Evolutionary conservation across 176 grass and related monocot genomes (phyloP).

Genomic region (Melocanna baccifera): DNA sequence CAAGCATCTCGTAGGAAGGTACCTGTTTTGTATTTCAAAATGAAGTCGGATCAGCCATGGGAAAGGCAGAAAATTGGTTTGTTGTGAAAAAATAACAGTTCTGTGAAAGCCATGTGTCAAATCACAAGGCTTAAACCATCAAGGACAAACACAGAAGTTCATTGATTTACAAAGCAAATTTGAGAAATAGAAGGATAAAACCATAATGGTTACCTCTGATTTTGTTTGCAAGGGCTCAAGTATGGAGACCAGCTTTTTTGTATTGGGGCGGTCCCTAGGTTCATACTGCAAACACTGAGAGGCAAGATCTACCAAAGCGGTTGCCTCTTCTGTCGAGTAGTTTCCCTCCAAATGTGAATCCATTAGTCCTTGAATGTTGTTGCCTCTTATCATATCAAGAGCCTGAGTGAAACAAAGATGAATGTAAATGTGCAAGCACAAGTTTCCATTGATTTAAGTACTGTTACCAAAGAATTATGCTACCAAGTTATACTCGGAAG

Average conservation of each 20-base stretch:
- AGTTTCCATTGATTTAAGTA: not conserved
- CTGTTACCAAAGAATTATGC: not conserved
- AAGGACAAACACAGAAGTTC: not conserved
- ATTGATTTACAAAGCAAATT: not conserved
- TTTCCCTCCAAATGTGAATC: constrained; percentile 98
- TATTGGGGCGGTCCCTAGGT: constrained; percentile 86
- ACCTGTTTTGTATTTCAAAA: constrained; percentile 46
- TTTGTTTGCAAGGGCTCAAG: constrained; percentile 79
- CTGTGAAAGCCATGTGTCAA: not conserved
- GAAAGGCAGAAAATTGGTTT: not conserved
- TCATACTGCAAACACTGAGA: constrained; percentile 90
- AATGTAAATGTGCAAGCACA: constrained; percentile 5
- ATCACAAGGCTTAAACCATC: not conserved
- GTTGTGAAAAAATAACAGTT: not conserved
- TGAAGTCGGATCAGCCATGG: constrained; percentile 10
- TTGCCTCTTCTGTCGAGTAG: constrained; percentile 85
- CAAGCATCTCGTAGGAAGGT: constrained; percentile 85
- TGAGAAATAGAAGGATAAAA: constrained; percentile 7
- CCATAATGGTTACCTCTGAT: constrained; percentile 54
- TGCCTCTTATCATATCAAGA: constrained; percentile 86
- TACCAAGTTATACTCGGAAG: not conserved
- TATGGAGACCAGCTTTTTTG: constrained; percentile 63
- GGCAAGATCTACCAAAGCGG: constrained; percentile 72
- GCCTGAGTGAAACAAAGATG: constrained; percentile 53
- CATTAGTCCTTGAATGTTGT: constrained; percentile 66